Evolutionary conservation across 1,284 basidiomycete species (phyloP), one percentile per base, ranked within the genome.

Genomic region (Neotropicomus parvogracilis): DNA sequence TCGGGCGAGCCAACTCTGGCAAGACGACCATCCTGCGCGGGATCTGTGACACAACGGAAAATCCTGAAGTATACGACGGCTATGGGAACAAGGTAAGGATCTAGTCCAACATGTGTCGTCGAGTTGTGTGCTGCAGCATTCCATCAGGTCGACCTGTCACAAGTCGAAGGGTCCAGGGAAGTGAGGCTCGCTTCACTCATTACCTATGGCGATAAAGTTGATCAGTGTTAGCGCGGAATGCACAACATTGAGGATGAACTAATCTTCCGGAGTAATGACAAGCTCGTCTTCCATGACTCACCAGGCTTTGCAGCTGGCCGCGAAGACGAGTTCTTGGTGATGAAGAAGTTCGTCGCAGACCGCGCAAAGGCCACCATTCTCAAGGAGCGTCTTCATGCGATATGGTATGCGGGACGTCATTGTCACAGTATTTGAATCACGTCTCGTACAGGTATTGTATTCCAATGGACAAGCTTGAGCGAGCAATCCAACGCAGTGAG

Each of bases 221-320:
- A n/a, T n/a, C n/a, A n/a, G n/a, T n/a, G n/a, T n/a, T n/a, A n/a
- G n/a, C n/a, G n/a, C n/a, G n/a, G n/a, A n/a, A n/a, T n/a, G n/a
- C n/a, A n/a, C n/a, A n/a, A n/a, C n/a, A n/a, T n/a, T n/a, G n/a
- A n/a, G n/a, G n/a, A n/a, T n/a, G n/a, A n/a, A n/a, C n/a, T n/a
- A n/a, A n/a, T n/a, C n/a, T n/a, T n/a, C n/a, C n/a, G n/a, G n/a
- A n/a, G n/a, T n/a, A n/a, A n/a, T n/a, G n/a, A n/a, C n/a, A n/a
- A n/a, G n/a, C 58, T 64, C 45, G 46, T 66, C 2, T 65, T 67
- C 44, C 64, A 67, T 33, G 64, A 66, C 40, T 67, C 64, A 2
- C 26, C 57, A 9, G 64, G 64, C 11, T 60, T 66, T 21, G 65
- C 65, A 40, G 47, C 59, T 10, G 62, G 62, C 13, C 39, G 45